Conservation (phyloP, 208 protist species). For the Crithidia mellificae region DNA sequence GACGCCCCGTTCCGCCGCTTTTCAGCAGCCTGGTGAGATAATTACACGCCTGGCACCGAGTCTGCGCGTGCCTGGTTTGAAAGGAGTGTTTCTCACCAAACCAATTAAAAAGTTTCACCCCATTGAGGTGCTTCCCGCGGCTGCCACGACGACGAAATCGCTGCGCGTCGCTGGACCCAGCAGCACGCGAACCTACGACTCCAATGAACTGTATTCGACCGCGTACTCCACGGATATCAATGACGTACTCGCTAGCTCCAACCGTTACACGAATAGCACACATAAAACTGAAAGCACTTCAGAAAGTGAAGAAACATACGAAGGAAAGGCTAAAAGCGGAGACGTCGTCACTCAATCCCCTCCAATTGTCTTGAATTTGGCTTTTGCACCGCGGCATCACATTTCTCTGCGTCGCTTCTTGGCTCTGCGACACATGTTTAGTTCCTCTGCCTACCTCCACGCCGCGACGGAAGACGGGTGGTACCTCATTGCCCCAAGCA, state of each 20-base stretch:
- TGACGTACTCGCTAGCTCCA: too few species aligned
- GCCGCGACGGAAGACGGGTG: slow-evolving; percentile 56
- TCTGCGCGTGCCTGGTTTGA: slow-evolving; percentile 42
- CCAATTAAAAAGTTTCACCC: slow-evolving; percentile 75
- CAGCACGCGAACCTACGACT: too few species aligned
- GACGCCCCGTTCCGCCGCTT: too few species aligned
- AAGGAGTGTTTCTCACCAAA: slow-evolving; percentile 61
- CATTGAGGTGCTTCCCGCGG: slow-evolving; percentile 52
- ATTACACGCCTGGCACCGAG: slow-evolving; percentile 63
- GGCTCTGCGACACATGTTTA: slow-evolving; percentile 72
- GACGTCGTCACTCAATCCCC: slow-evolving; percentile 23
- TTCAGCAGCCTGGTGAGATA: slow-evolving; percentile 11
- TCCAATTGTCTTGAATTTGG: slow-evolving; percentile 64
- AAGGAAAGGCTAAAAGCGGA: too few species aligned
- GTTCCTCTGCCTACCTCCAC: slow-evolving; percentile 49
- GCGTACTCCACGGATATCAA: too few species aligned
- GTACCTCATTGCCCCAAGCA: slow-evolving; percentile 67
- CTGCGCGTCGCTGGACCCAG: background rate
- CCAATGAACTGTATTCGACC: background rate
- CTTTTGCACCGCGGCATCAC: slow-evolving; percentile 37
- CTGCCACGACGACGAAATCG: slow-evolving; percentile 8
- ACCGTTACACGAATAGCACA: too few species aligned
- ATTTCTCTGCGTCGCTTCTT: slow-evolving; percentile 77
- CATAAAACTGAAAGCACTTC: too few species aligned
- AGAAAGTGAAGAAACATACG: too few species aligned